Evolutionary conservation across 2,329 filamentous ascomycete species (phyloP).

Genomic region (Fusarium falciforme): DNA sequence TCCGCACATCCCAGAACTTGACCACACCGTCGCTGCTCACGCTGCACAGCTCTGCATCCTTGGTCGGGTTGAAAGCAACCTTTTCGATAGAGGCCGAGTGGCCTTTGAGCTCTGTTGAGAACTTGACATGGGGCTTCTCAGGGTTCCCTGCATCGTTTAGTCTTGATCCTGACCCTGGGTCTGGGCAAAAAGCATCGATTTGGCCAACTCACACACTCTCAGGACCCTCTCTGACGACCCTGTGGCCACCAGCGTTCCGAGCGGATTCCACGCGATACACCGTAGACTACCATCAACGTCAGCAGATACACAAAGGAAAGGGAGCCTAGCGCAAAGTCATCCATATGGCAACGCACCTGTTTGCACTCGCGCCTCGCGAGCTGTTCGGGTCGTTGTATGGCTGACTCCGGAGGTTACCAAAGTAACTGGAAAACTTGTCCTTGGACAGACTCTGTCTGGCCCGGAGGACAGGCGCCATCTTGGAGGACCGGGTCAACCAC

Average conservation of each 20-base stretch:
- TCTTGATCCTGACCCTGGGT: neutral
- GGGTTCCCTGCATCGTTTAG: conserved; percentile 70
- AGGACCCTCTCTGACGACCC: conserved; percentile 77
- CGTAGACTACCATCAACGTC: conserved; percentile 66
- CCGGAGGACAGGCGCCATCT: conserved; percentile 57
- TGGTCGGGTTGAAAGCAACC: conserved; percentile 81
- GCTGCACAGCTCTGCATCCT: conserved; percentile 81
- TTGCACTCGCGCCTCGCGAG: conserved; percentile 64
- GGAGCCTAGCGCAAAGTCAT: neutral
- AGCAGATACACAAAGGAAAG: conserved; percentile 11
- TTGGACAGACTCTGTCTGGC: conserved; percentile 71
- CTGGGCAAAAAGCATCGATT: neutral
- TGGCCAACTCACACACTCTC: conserved; percentile 72
- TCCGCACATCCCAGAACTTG: conserved; percentile 84
- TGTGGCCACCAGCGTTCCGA: conserved; percentile 85
- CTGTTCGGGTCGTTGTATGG: conserved; percentile 73
- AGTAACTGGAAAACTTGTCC: conserved; percentile 74
- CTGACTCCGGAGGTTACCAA: conserved; percentile 76
- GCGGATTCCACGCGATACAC: conserved; percentile 89
- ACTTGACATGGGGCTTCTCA: conserved; percentile 77
- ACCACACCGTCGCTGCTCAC: conserved; percentile 79
- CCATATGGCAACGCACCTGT: conserved; percentile 61
- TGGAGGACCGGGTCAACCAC: neutral
- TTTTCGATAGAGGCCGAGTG: conserved; percentile 76
- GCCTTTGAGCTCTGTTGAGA: conserved; percentile 80